Evolutionary conservation across 371 early-diverging fungal species (phyloP), one percentile per base, ranked within the genome.

Genomic region (Mucor velutinosus): DNA sequence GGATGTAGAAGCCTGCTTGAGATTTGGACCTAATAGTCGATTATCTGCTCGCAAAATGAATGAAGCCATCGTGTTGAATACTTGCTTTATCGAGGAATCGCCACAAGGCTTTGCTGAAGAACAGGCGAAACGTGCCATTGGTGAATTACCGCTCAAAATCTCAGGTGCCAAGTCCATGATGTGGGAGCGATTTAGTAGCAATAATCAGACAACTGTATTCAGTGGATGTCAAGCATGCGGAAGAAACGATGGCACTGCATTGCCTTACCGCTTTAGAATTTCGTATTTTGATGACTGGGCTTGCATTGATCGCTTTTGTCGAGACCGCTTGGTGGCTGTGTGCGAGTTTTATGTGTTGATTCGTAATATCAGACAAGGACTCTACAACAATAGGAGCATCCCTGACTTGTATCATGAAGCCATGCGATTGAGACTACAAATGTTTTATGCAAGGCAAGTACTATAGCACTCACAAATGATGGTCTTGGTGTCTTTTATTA

Each of bases 321-420:
- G 96, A n/a, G 96, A 95, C 77, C 86, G 96, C 11, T 68, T 97
- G 10, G 94, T 97, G 3, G 93, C 96, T 6, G 95, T 90, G 4
- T 93, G 94, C 71, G 97, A 97, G 71, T 97, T 97, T 69, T 97
- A 95, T 77, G 90, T 91, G 15, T 93, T 97, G 76, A 90, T 96
- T 59, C 88, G 95, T 37, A 93, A 95, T 67, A 81, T 97, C 33
- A 87, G 93, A 57, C 91, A 93, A 68, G 96, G 97, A 0, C 81
- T 93, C 17, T 95, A 93, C 78, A 82, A 88, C 29, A 89, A 86
- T 65, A 88, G 95, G 56, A 79, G 80, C 2, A 80, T 88, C 15
- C 89, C 86, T 71, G 95, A 95, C 49, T 74, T 97, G 15, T 95
- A 90, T 74, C 79, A 87, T 37, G 97, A 97, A 73, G 86, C 90